These are phyloP conservation scores for Auricularia auricula-judae DNA, from an alignment of 768 basidiomycete genomes.

Conservation along the genomic window DNA sequence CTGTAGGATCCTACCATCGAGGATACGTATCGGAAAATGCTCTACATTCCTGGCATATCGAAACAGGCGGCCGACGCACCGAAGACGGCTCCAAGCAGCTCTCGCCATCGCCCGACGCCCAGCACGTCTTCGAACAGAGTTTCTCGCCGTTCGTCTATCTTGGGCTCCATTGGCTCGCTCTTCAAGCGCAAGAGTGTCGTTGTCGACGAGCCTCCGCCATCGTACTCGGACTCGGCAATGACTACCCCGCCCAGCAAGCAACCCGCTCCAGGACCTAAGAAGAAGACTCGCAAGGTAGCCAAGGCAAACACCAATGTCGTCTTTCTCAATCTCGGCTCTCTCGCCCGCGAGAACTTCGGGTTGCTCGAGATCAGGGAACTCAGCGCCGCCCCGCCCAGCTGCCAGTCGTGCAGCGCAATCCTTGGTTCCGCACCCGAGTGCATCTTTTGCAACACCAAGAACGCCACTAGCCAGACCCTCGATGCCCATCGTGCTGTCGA, in stretches of 20 bases:
- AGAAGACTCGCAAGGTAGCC: conserved; percentile 1
- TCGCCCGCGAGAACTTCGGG: conserved; percentile 3
- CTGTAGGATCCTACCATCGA: conserved; percentile 4
- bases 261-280: background rate
- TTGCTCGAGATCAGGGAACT: conserved; percentile 2
- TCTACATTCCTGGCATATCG: background rate
- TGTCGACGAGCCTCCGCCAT: background rate
- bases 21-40: conserved; percentile 3
- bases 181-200: background rate
- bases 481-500: background rate
- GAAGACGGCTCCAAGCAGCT: background rate
- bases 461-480: background rate
- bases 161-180: background rate
- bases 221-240: background rate
- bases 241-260: background rate
- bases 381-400: background rate
- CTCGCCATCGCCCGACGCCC: background rate
- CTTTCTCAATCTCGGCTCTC: conserved; percentile 1
- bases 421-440: background rate
- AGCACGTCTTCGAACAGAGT: background rate
- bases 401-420: background rate
- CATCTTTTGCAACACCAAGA: background rate
- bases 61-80: background rate
- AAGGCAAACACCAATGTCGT: conserved; percentile 4
- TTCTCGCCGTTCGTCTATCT: background rate